Evolutionary conservation across 1,284 basidiomycete species (phyloP).

Genomic region (Tilletia horrida): DNA sequence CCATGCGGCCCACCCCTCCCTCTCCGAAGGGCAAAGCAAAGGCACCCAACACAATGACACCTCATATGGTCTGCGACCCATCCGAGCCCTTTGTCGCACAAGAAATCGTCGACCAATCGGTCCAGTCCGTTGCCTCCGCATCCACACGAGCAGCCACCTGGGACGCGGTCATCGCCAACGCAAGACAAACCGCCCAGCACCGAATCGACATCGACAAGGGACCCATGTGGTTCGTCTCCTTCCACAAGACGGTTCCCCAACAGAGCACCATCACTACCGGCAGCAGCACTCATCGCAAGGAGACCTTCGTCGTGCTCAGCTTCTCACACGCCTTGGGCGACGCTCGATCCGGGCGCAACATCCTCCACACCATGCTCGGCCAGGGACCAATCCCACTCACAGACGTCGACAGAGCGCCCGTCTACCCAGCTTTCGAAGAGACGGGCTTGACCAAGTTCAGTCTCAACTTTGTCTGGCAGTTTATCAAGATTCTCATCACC

Average conservation of each 20-base stretch:
- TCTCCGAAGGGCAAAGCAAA: background rate
- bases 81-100: background rate
- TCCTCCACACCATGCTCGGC: constrained; percentile 4
- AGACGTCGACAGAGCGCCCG: background rate
- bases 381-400: background rate
- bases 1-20: background rate
- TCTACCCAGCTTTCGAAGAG: constrained; percentile 6
- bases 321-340: constrained; percentile 13
- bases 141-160: background rate
- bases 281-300: background rate
- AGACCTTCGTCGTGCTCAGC: constrained; percentile 6
- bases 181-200: background rate
- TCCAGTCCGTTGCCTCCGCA: background rate
- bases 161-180: background rate
- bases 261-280: background rate
- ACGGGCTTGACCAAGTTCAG: background rate
- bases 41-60: background rate
- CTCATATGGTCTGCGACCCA: constrained; percentile 7
- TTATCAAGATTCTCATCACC: background rate
- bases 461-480: background rate
- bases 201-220: background rate
- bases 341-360: background rate
- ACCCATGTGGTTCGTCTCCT: background rate
- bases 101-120: background rate
- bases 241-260: background rate